Base-by-base conservation (phyloP, 805 yeast genomes). In the Kazachstania bromeliacearum region DNA sequence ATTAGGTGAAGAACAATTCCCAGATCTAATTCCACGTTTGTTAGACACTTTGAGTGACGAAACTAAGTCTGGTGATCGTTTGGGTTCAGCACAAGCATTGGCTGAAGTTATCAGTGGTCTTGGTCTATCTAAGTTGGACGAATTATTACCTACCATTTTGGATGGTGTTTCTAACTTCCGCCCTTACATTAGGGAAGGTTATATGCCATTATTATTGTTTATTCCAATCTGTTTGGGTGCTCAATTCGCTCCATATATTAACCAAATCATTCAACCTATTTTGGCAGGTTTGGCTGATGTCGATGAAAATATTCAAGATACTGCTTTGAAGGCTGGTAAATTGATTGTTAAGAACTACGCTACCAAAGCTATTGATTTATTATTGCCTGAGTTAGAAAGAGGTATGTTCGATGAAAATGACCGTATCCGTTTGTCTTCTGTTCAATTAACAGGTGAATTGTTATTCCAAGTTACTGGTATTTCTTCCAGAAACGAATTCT, bases 11-110 rank as follows among this genome's bases (percentile, higher is more conserved):
- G 95, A 85, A 32, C 79, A 76, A 47, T 88, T 92, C 85, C 96
- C 98, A 24, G 82, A 75, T 27, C 75, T 92, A 56, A 82, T 92
- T 47, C 84, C 94, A 31, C 75, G 87, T 40, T 70, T 92, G 43
- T 54, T 89, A 36, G 73, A 66, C 33, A 80, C 92, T 0, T 69
- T 92, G 42, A 73, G 77, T 50, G 96, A 88, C 54, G 85, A 79
- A 43, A 43, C 69, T 12, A 79, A 76, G 51, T 73, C 85, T 7
- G 96, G 96, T 42, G 97, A 92, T 55, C 76, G 96, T 46, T 71
- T 92, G 41, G 99, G 99, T 40, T 82, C 95, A 35, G 98, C 97
- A 0, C 98, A 92, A 66, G 97, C 95, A 2, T 71, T 92, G 38
- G 75, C 96, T 13, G 99, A 92, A 62, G 95, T 92, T 43, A 73